A percentile compares a stretch with the other conserved stretches of the same genome.
Conservation (phyloP, 306 rosid genomes). For the Urtica urens region DNA sequence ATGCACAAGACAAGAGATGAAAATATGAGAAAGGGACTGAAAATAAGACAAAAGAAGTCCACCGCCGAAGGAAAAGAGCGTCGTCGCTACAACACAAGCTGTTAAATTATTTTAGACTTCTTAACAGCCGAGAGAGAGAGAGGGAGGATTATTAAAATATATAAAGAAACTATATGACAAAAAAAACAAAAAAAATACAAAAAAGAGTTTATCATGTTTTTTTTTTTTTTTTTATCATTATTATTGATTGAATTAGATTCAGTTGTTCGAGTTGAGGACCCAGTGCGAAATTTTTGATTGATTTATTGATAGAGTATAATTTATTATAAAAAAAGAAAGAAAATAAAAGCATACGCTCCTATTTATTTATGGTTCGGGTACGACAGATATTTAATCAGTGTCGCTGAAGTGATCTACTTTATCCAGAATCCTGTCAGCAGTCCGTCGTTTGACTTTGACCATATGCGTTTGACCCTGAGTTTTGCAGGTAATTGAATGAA, state of each 20-base stretch:
- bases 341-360: conserved; percentile 2
- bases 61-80: conserved; percentile 19
- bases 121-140: conserved; percentile 44
- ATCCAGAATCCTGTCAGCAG: conserved; percentile 20
- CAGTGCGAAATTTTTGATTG: conserved; percentile 16
- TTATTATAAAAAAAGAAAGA: not conserved
- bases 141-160: conserved; percentile 5
- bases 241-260: no score
- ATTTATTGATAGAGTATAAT: not conserved
- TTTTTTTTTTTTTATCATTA: no score
- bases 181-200: conserved; percentile 1
- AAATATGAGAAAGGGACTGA: conserved; percentile 17
- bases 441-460: conserved; percentile 29
- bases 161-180: conserved; percentile 1
- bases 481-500: conserved; percentile 21
- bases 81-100: conserved; percentile 49
- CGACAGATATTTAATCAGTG: not conserved
- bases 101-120: conserved; percentile 62
- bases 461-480: conserved; percentile 18
- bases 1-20: conserved; percentile 17
- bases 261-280: conserved; percentile 11
- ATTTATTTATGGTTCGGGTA: conserved; percentile 10
- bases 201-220: conserved; percentile 13
- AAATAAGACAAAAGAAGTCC: conserved; percentile 34
- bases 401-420: conserved; percentile 13